phyloP scores from a whole-genome alignment of 345 rosid genomes.

The Salix dunnii region DNA sequence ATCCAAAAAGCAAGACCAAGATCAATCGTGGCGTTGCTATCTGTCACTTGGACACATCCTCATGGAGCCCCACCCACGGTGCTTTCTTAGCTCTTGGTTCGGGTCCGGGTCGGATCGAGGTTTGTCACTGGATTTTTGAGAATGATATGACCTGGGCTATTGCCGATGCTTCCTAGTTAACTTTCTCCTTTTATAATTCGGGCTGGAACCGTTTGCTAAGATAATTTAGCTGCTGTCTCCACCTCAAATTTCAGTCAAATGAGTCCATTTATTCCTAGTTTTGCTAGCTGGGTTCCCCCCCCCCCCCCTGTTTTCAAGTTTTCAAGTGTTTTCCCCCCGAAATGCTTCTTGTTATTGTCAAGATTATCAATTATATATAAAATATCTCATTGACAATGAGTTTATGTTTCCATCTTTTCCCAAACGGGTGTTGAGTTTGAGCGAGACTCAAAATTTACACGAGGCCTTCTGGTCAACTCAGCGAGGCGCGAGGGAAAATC shows the following conservation, averaged over 20 bases:
- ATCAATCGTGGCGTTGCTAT: constrained; percentile 79
- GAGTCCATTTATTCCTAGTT: neutral
- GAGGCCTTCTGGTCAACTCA: too few relatives aligned
- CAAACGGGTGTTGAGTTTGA: too few relatives aligned
- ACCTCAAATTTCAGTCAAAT: neutral
- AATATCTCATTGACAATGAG: neutral
- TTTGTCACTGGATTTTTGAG: constrained; percentile 90
- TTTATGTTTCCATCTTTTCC: neutral
- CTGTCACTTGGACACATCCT: constrained; percentile 78
- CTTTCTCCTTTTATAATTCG: neutral
- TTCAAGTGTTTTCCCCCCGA: neutral
- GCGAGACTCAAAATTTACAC: too few relatives aligned
- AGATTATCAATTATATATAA: neutral
- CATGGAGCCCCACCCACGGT: constrained; percentile 77
- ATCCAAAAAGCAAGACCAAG: constrained; percentile 37
- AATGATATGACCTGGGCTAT: constrained; percentile 75
- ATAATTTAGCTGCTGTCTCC: neutral
- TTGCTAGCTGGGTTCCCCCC: neutral
- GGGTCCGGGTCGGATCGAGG: constrained; percentile 73
- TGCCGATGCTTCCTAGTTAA: constrained; percentile 21
- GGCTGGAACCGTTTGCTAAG: neutral
- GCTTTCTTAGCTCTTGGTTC: constrained; percentile 72
- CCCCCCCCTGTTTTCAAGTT: too few relatives aligned
- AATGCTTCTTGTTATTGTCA: neutral
- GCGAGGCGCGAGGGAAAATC: too few relatives aligned